Evolutionary conservation across 352 stramenopile species (phyloP), one percentile per base, ranked within the genome.

Genomic region (Globisporangium iwayamae): DNA sequence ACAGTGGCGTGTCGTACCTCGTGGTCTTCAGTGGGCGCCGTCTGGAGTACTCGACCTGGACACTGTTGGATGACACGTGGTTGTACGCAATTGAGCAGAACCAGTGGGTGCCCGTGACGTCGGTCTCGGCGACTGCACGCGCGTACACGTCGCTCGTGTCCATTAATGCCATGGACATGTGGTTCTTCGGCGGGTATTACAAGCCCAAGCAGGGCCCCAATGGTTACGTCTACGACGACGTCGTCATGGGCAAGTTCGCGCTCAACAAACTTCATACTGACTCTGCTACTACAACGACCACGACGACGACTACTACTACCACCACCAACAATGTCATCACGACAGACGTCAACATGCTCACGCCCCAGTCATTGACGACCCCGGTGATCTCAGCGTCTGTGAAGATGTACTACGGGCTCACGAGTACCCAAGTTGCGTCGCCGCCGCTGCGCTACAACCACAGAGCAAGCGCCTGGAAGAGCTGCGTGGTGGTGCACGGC

Each of bases 111-210:
- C 64, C 48, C 10, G 67, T 83, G 9, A 25, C 22, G n/a, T 66
- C 36, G 43, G 56, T 55, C 18, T 60, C 32, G 25, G 52, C 43
- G 36, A 67, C 66, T 28, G 74, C 75, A 39, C 82, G 82, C 2
- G 82, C 82, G 1, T 91, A 91, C 67, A 91, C 82, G 20, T 86
- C 82, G 14, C 65, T 83, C 59, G 68, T 91, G n/a, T 72, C 74
- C 2, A 77, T 79, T 0, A 54, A 73, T 50, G 63, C 70, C 2
- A 62, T 56, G 0, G 72, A 74, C 57, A 83, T 89, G 60, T 91
- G 82, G 82, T 91, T 91, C 69, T 91, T 90, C 28, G 78, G 78
- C 0, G 82, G 82, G 18, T 91, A 91, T 64, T 91, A 85, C 57
- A 79, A 79, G 11, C 68, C 77, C 8, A 72, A 75, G 10, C 65